Evolutionary conservation across 768 basidiomycete genomes (phyloP), one percentile per base, ranked within the genome.

Genomic region (Macrolepiota fuliginosa): DNA sequence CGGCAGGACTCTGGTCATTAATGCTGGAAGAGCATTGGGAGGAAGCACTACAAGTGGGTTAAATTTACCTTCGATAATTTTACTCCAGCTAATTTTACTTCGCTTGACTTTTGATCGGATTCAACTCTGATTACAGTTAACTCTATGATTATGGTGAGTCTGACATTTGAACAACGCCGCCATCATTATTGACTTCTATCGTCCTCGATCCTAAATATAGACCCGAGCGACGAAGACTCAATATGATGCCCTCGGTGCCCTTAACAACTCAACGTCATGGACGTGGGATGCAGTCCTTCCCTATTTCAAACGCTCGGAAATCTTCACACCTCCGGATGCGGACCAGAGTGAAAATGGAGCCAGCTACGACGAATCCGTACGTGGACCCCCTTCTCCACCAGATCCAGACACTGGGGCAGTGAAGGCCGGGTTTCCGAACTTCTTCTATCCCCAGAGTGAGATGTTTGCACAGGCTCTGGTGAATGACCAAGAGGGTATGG

Each of bases 291-390:
- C 65, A 25, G 65, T 83, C 50, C 77, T 79, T 56, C 73, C 72
- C 1, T 77, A 71, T 63, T 81, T 83, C 74, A 78, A 79, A 65
- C 76, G 77, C 62, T 75, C 82, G n/a, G 88, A 90, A 68, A 78
- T 75, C 24, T 87, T 83, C 70, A 81, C 81, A 0, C 75, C 81
- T 0, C 86, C 87, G 1, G 71, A 71, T 45, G 62, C 64, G 6
- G 65, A 67, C 22, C 76, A 77, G 50, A 39, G 56, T 3, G 58
- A 64, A 9, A 65, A 65, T 22, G 74, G 73, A 19, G 72, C 66
- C 2, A 53, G 64, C 17, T 73, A 63, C 55, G 57, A 65, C 11
- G 61, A 66, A 2, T 52, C 65, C 13, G 66, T 72, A 2, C 74
- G 73, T 55, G 74, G 73, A 3, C 65, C 66, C 29, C 39, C 63